Conservation (phyloP, 257 asterid species). For the Nicotiana tomentosiformis region DNA sequence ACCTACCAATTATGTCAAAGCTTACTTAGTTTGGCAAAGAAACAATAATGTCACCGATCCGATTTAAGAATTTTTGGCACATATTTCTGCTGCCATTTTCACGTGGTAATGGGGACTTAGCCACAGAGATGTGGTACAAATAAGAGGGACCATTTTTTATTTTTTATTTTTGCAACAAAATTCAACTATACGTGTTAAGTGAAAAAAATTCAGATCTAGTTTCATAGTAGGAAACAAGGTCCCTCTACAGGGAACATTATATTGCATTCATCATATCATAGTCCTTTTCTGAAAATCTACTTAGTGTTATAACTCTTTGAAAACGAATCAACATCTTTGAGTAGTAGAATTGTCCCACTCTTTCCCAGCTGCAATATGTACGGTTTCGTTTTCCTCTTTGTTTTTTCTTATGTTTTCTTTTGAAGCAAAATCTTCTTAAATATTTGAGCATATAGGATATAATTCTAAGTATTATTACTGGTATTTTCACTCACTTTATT, state of each 20-base stretch:
- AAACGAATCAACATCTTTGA: constrained; percentile 15
- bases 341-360: constrained; percentile 24
- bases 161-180: not conserved
- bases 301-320: constrained; percentile 15
- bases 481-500: not conserved
- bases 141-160: constrained; percentile 31
- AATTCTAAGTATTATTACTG: not conserved
- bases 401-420: not conserved
- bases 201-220: constrained; percentile 14
- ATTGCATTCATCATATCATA: not conserved
- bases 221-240: constrained; percentile 44
- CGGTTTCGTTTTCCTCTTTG: not conserved
- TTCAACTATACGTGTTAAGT: not conserved
- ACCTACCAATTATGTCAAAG: not conserved
- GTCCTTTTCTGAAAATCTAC: constrained; percentile 13
- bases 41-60: not conserved
- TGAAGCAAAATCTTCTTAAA: not conserved
- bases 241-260: constrained; percentile 36
- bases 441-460: constrained; percentile 7
- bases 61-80: not conserved
- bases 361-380: constrained; percentile 1
- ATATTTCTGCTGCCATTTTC: not conserved
- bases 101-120: constrained; percentile 2
- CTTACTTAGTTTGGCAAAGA: not conserved
- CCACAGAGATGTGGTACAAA: not conserved